phyloP scores from a whole-genome alignment of 2,329 filamentous ascomycete genomes.

The Aaosphaeria arxii region DNA sequence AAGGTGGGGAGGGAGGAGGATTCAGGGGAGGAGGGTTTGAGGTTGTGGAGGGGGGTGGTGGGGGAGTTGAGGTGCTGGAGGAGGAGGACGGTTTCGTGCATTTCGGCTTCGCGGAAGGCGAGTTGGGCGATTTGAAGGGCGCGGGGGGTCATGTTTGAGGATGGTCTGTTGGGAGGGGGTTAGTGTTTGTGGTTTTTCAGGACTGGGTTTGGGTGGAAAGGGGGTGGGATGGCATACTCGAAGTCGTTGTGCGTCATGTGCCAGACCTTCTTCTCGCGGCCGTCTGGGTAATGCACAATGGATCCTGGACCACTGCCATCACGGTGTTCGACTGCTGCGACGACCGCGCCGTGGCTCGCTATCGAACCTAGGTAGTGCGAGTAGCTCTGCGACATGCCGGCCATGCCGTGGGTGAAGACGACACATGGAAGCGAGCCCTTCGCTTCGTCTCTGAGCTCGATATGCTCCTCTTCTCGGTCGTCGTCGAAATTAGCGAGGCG shows the following conservation, averaged over 20 bases:
- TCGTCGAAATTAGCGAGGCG: slow-evolving; percentile 8
- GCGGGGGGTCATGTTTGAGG: slow-evolving; percentile 17
- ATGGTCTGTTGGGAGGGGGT: neutral
- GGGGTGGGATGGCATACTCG: slow-evolving; percentile 9
- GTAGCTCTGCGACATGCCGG: slow-evolving; percentile 44
- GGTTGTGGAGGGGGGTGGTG: slow-evolving; percentile 28
- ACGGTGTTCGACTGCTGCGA: slow-evolving; percentile 47
- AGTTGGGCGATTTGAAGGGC: slow-evolving; percentile 44
- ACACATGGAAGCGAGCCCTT: slow-evolving; percentile 39
- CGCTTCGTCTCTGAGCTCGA: slow-evolving; percentile 7
- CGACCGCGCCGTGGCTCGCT: slow-evolving; percentile 44
- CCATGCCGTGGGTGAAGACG: slow-evolving; percentile 49
- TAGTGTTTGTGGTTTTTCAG: slow-evolving; percentile 8
- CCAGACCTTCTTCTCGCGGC: slow-evolving; percentile 32
- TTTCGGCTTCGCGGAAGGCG: slow-evolving; percentile 45
- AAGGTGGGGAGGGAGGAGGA: slow-evolving; percentile 44
- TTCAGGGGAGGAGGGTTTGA: slow-evolving; percentile 51
- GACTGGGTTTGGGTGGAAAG: neutral
- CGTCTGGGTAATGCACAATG: slow-evolving; percentile 36
- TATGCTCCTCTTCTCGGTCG: slow-evolving; percentile 5
- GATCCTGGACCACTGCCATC: slow-evolving; percentile 47
- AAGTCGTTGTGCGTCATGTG: slow-evolving; percentile 37
- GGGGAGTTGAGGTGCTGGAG: slow-evolving; percentile 40
- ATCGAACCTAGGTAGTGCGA: slow-evolving; percentile 46
- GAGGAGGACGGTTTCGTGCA: slow-evolving; percentile 44